Evolutionary conservation across 805 yeast genomes (phyloP), one percentile per base, ranked within the genome.

Genomic region (Kodamaea nitidulidarum): DNA sequence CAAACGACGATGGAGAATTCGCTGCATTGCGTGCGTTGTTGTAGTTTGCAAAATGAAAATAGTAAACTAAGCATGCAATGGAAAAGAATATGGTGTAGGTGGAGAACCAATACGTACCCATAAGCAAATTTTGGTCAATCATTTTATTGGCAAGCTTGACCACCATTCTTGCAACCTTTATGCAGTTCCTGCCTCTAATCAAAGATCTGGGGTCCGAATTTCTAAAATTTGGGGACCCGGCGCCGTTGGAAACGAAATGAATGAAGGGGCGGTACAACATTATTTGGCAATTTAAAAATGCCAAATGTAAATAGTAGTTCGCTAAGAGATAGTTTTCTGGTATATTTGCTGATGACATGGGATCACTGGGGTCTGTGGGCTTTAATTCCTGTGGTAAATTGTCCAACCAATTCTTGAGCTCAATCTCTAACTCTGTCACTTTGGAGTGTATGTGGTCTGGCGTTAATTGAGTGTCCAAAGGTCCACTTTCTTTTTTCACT

Each of bases 91-190:
- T 82, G 0, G 96, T 86, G 58, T 88, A 88, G 54, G 85, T 84
- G 5, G 93, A 80, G 55, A 87, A 88, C 95, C 96, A 88, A 55
- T 88, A 90, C 2, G 93, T 84, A 1, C 95, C 95, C 47, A 81
- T 77, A 28, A 88, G 65, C 58, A 86, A 70, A 42, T 81, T 72
- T 45, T 80, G 77, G 47, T 76, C 73, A 45, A 84, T 80, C 88
- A 88, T 78, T 52, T 83, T 88, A 49, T 84, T 79, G 0, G 95
- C 88, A 41, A 87, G 58, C 50, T 81, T 80, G 12, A 88, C 88
- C 20, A 85, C 95, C 51, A 83, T 78, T 42, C 93, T 70, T 0
- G 96, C 90, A 7, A 86, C 88, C 48, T 82, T 79, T 39, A 88
- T 81, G 62, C 96, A 88, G 50, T 84, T 84, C 50, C 82, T 73